Conservation (phyloP, 1,284 basidiomycete genomes). For the Phellinidium pouzarii region DNA sequence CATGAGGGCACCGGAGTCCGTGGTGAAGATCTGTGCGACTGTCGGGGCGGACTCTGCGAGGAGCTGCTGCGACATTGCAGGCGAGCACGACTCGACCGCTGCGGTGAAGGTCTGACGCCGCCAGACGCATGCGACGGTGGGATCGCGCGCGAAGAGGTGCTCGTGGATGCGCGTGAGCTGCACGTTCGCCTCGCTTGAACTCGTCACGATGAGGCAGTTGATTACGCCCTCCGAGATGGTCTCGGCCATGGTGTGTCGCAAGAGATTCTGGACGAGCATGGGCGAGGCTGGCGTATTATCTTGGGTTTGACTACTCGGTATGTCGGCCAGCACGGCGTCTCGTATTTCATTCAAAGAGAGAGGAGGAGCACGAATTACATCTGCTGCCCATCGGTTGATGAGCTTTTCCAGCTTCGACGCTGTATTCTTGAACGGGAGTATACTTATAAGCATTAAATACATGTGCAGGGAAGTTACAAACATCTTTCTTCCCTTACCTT, state of each 20-base stretch:
- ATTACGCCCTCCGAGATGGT: slow-evolving; percentile 72
- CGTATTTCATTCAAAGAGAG: slow-evolving; percentile 47
- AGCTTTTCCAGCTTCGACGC: slow-evolving; percentile 71
- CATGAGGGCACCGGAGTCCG: slow-evolving; percentile 34
- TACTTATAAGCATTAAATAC: not conserved
- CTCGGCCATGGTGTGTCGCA: slow-evolving; percentile 71
- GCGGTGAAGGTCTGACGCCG: slow-evolving; percentile 78
- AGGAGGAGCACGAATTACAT: slow-evolving; percentile 54
- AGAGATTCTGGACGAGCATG: slow-evolving; percentile 67
- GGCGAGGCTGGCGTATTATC: slow-evolving; percentile 38
- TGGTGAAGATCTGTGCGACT: slow-evolving; percentile 43
- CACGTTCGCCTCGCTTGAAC: slow-evolving; percentile 70
- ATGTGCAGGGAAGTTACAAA: not conserved
- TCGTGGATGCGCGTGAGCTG: slow-evolving; percentile 79
- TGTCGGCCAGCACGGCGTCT: slow-evolving; percentile 52
- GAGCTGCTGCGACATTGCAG: slow-evolving; percentile 57
- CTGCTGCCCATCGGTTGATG: slow-evolving; percentile 79
- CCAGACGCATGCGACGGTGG: slow-evolving; percentile 78
- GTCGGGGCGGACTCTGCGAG: slow-evolving; percentile 60
- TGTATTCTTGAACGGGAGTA: slow-evolving; percentile 42
- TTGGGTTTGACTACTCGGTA: slow-evolving; percentile 41
- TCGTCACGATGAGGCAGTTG: slow-evolving; percentile 71
- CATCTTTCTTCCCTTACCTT: slow-evolving; percentile 39
- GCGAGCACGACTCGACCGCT: slow-evolving; percentile 65
- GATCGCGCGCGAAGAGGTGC: slow-evolving; percentile 73